Evolutionary conservation across 2,329 filamentous ascomycete species (phyloP).

Genomic region (Ophiognomonia clavigignenti-juglandacearum): DNA sequence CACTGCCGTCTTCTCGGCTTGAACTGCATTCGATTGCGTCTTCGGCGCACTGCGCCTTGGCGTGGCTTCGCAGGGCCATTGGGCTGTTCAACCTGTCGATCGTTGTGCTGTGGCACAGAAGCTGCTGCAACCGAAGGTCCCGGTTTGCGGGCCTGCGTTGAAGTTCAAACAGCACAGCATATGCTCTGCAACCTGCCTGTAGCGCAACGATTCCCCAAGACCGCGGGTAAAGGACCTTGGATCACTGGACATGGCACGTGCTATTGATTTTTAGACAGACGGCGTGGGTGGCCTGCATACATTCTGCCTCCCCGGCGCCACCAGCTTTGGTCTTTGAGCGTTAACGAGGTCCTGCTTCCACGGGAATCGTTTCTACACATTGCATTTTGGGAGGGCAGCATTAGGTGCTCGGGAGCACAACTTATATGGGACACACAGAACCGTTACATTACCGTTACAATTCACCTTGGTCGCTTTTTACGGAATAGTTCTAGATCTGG

Average conservation of each 20-base stretch:
- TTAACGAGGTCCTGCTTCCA: background rate
- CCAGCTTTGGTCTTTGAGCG: background rate
- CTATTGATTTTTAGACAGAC: background rate
- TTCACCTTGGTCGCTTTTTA: no score
- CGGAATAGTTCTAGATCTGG: background rate
- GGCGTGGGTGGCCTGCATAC: no score
- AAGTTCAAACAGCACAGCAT: background rate
- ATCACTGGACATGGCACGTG: background rate
- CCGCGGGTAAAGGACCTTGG: background rate
- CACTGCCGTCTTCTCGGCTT: background rate
- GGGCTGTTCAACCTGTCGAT: background rate
- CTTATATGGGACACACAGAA: background rate
- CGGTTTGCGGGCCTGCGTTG: background rate
- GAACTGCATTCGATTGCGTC: background rate
- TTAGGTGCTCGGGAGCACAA: background rate
- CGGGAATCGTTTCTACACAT: background rate
- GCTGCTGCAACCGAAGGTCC: background rate
- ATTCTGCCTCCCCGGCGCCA: background rate
- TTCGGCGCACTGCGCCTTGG: background rate
- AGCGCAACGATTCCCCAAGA: background rate
- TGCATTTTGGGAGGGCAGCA: background rate
- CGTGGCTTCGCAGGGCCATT: background rate
- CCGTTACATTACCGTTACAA: background rate
- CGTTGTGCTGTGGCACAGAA: conserved; percentile 1
- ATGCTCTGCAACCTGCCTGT: background rate